Conservation (phyloP, 129 eudicot genomes). For the Calendula officinalis region DNA sequence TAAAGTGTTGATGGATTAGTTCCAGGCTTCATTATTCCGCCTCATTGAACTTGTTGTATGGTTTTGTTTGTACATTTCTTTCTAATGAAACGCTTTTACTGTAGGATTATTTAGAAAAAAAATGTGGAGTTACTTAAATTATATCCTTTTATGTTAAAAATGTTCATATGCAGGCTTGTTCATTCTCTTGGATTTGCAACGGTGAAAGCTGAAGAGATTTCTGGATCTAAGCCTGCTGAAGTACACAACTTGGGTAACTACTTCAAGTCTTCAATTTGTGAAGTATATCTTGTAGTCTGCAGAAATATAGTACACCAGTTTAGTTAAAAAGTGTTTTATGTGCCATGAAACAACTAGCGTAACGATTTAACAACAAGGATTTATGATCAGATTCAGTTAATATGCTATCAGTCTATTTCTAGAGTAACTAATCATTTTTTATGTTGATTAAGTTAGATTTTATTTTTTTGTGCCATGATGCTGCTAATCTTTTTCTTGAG, state of each 20-base stretch:
- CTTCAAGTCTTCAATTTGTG: conserved; percentile 13
- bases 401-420: neutral
- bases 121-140: neutral
- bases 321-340: neutral
- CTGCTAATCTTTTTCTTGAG: conserved; percentile 10
- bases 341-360: neutral
- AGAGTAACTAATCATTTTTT: neutral
- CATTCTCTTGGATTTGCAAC: conserved; percentile 86
- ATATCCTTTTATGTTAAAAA: conserved; percentile 1
- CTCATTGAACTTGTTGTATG: conserved; percentile 1
- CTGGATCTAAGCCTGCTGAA: conserved; percentile 88
- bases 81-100: neutral
- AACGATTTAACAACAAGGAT: neutral
- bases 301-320: neutral
- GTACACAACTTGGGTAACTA: conserved; percentile 78
- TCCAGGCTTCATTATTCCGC: conserved; percentile 7
- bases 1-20: conserved; percentile 23
- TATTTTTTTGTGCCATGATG: conserved; percentile 2
- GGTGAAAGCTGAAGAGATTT: conserved; percentile 67
- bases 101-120: neutral
- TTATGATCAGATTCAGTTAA: neutral
- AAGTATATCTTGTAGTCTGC: conserved; percentile 9
- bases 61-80: neutral
- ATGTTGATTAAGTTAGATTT: neutral
- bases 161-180: conserved; percentile 45